These are phyloP conservation scores for Diversispora epigaea DNA, from an alignment of 192 early-diverging fungal genomes.

Conservation along the genomic window DNA sequence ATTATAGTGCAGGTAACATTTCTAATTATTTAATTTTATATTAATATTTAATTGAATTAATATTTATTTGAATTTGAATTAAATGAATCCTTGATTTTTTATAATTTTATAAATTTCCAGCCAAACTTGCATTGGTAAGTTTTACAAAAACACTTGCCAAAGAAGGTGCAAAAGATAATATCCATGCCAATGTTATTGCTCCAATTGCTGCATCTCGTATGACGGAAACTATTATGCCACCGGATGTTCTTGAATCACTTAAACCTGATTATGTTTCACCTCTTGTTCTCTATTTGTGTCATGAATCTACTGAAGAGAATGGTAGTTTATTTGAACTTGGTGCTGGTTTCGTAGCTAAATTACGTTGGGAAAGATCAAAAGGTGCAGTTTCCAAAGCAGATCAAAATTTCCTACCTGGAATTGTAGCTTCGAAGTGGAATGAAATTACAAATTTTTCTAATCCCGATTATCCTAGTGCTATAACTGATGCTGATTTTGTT, in stretches of 20 bases:
- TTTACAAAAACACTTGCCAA: constrained; percentile 89
- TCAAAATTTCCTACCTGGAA: constrained; percentile 76
- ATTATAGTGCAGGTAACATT: constrained; percentile 71
- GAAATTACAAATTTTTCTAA: constrained; percentile 71
- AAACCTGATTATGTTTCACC: constrained; percentile 98
- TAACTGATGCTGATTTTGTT: constrained; percentile 83
- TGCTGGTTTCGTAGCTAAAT: constrained; percentile 90
- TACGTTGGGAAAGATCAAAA: constrained; percentile 85
- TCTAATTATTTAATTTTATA: neutral
- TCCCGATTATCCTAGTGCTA: constrained; percentile 67
- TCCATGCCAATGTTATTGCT: constrained; percentile 91
- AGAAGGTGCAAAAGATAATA: constrained; percentile 95
- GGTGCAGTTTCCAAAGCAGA: constrained; percentile 93
- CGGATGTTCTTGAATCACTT: constrained; percentile 90
- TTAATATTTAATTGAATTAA: neutral
- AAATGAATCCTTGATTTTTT: neutral
- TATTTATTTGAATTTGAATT: too few relatives aligned
- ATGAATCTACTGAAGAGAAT: constrained; percentile 79
- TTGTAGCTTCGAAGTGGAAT: constrained; percentile 73
- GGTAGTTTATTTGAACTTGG: constrained; percentile 96
- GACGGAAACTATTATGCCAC: constrained; percentile 96
- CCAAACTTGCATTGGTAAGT: constrained; percentile 92
- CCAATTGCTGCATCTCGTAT: constrained; percentile 96
- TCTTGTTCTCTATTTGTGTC: constrained; percentile 89
- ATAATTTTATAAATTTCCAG: constrained; percentile 36